Evolutionary conservation across 2,329 filamentous ascomycete genomes (phyloP).

Genomic region (Exophiala xenobiotica): DNA sequence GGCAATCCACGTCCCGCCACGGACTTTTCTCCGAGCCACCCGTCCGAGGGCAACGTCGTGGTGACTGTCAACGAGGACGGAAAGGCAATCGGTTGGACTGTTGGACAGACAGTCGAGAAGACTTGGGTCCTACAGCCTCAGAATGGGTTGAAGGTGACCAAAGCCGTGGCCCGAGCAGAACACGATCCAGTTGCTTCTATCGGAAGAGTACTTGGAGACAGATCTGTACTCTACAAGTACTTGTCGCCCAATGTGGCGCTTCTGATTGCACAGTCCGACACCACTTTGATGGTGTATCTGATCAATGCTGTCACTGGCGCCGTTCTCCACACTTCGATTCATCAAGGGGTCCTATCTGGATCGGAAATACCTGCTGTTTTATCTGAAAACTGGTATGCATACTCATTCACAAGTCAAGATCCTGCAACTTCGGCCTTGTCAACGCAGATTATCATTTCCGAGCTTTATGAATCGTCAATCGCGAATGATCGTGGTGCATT

Average conservation of each 20-base stretch:
- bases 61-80: constrained; percentile 44
- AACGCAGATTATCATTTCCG: constrained; percentile 79
- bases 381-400: constrained; percentile 94
- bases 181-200: constrained; percentile 93
- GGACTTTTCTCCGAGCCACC: constrained; percentile 30
- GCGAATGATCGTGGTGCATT: constrained; percentile 83
- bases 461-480: constrained; percentile 83
- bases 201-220: constrained; percentile 85
- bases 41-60: constrained; percentile 38
- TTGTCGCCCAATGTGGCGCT: constrained; percentile 83
- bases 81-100: constrained; percentile 43
- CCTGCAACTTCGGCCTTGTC: constrained; percentile 63
- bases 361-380: constrained; percentile 75
- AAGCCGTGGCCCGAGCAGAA: constrained; percentile 65
- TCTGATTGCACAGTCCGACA: constrained; percentile 66
- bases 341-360: constrained; percentile 70
- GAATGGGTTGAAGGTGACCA: constrained; percentile 64
- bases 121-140: constrained; percentile 74
- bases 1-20: constrained; percentile 36
- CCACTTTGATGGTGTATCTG: constrained; percentile 70
- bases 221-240: constrained; percentile 96
- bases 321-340: constrained; percentile 68
- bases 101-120: constrained; percentile 41
- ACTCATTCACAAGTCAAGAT: constrained; percentile 62
- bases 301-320: constrained; percentile 84